Conservation (phyloP, 2,329 filamentous ascomycete species). For the Fusarium sp. region DNA sequence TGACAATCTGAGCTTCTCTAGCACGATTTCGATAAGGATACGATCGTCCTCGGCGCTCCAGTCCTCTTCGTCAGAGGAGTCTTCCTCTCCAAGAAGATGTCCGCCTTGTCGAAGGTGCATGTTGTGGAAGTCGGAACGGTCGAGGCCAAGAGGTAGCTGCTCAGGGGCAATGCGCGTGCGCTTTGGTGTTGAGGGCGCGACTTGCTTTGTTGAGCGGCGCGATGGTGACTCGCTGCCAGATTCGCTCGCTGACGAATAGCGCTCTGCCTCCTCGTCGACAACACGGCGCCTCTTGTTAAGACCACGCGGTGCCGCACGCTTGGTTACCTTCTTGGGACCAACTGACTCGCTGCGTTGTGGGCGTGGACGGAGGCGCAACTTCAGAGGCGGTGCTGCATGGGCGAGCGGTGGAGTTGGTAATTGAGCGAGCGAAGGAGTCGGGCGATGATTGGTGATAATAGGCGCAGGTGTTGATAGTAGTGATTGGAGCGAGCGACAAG, state of each 20-base stretch:
- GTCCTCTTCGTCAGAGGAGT: slow-evolving; percentile 57
- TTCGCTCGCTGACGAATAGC: slow-evolving; percentile 52
- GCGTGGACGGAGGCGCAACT: slow-evolving; percentile 64
- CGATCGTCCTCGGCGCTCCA: slow-evolving; percentile 73
- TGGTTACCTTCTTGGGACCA: slow-evolving; percentile 59
- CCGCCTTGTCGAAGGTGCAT: slow-evolving; percentile 44
- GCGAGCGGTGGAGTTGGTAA: slow-evolving; percentile 66
- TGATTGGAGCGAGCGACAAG: slow-evolving; percentile 69
- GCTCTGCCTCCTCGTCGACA: slow-evolving; percentile 57
- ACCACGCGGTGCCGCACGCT: slow-evolving; percentile 59
- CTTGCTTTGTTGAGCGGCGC: slow-evolving; percentile 26
- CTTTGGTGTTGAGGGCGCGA: slow-evolving; percentile 64
- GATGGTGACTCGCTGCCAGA: slow-evolving; percentile 45
- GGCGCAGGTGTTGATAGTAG: slow-evolving; percentile 58
- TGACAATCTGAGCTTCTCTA: slow-evolving; percentile 71
- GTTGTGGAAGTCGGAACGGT: slow-evolving; percentile 66
- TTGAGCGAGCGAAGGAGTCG: slow-evolving; percentile 44
- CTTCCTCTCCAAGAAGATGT: slow-evolving; percentile 50
- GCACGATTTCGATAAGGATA: slow-evolving; percentile 71
- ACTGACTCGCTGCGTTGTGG: slow-evolving; percentile 45
- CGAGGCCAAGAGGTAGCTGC: slow-evolving; percentile 67
- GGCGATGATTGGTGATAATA: slow-evolving; percentile 49
- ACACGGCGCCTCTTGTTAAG: slow-evolving; percentile 64
- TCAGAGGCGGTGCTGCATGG: slow-evolving; percentile 61
- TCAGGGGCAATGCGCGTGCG: slow-evolving; percentile 68